phyloP scores from a whole-genome alignment of 2,329 filamentous ascomycete species.

The Claviceps humidiphila region DNA sequence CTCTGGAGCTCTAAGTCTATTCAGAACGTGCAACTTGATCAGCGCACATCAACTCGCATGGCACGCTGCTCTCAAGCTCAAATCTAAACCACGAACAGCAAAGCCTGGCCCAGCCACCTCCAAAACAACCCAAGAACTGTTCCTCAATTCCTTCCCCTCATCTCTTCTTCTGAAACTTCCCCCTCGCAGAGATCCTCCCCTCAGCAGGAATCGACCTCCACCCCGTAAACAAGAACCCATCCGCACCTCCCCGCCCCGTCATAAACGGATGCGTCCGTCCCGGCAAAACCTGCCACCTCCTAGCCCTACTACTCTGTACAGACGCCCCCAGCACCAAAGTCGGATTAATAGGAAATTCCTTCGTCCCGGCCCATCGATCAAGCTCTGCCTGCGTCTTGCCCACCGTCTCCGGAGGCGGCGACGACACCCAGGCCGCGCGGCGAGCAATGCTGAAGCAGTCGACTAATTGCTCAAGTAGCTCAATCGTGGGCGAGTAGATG shows the following conservation, averaged over 20 bases:
- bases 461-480: slow-evolving; percentile 62
- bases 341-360: slow-evolving; percentile 80
- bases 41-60: too few relatives aligned
- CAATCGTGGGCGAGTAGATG: slow-evolving; percentile 70
- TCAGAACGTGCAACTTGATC: too few relatives aligned
- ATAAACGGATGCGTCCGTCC: slow-evolving; percentile 88
- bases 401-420: slow-evolving; percentile 32
- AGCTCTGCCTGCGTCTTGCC: slow-evolving; percentile 35
- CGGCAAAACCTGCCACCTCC: slow-evolving; percentile 82
- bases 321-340: slow-evolving; percentile 66
- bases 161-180: slow-evolving; percentile 57
- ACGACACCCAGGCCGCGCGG: slow-evolving; percentile 58
- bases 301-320: slow-evolving; percentile 67
- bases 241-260: slow-evolving; percentile 75
- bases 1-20: too few relatives aligned
- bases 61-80: too few relatives aligned
- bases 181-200: slow-evolving; percentile 70
- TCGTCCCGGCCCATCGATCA: slow-evolving; percentile 43
- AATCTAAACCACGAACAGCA: too few relatives aligned
- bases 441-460: slow-evolving; percentile 77
- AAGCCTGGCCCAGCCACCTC: too few relatives aligned
- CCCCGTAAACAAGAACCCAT: slow-evolving; percentile 81
- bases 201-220: slow-evolving; percentile 68
- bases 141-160: slow-evolving; percentile 12
- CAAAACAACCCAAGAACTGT: too few relatives aligned